A percentile compares a stretch with the other conserved stretches of the same genome.
Conservation (phyloP, 345 rosid species). For the Brassica carinata region DNA sequence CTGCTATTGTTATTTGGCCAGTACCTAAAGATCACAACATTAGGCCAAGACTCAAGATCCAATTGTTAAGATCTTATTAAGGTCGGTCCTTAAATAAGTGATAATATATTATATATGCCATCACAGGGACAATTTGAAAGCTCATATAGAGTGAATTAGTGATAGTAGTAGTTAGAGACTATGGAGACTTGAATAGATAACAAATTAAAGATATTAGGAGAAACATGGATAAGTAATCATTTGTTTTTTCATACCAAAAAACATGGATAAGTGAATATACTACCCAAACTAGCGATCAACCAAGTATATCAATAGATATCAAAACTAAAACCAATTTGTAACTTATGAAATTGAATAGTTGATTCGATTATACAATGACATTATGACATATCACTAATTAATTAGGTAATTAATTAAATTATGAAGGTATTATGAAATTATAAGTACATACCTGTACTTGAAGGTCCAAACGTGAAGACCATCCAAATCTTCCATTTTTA, state of each 20-base stretch:
- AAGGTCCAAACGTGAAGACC: constrained; percentile 85
- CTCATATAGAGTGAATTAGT: not conserved
- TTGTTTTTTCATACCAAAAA: not conserved
- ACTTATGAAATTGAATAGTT: not conserved
- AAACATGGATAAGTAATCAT: not conserved
- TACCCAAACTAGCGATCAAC: not conserved
- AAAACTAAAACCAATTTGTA: not conserved
- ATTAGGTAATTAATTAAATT: not conserved
- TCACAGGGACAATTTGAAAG: not conserved
- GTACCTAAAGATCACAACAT: constrained; percentile 57
- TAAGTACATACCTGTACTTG: constrained; percentile 69
- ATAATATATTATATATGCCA: not conserved
- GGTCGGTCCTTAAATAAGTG: not conserved
- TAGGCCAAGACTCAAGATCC: constrained; percentile 13
- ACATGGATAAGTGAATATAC: not conserved
- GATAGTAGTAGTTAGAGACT: not conserved
- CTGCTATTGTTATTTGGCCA: constrained; percentile 99
- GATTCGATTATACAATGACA: not conserved
- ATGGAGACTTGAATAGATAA: not conserved
- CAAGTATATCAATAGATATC: not conserved
- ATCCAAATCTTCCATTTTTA: constrained; percentile 80
- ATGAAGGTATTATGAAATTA: not conserved
- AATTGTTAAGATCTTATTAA: not conserved
- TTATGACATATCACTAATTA: not conserved
- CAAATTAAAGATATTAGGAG: not conserved